Evolutionary conservation across 179 eudicot species (phyloP), one percentile per base, ranked within the genome.

Genomic region (Beta macrorhiza): DNA sequence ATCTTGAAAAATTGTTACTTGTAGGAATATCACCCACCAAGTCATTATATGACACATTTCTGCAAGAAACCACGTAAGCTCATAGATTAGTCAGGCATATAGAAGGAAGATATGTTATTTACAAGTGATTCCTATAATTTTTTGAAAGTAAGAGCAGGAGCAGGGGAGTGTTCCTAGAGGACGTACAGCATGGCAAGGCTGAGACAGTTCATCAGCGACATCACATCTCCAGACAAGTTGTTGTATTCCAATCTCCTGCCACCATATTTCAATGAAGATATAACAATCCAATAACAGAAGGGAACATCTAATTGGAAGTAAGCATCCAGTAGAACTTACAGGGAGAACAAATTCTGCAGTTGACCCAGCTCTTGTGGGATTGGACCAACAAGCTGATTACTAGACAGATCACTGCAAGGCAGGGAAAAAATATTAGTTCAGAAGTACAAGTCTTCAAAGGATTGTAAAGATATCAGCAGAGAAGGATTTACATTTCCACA

Each of bases 11-110:
- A 86, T 97, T 97, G 78, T 95, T 94, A 82, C 93, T 89, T 2
- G 92, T 81, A 42, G 98, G 98, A 78, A 97, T 86, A 82, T 85
- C 82, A 56, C 98, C 99, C 77, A 80, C 83, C 57, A 97, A 90
- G 80, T 92, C 87, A 81, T 97, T 97, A 81, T 91, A 95, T 2
- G 99, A 97, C 20, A 95, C 97, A 82, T 97, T 97, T 68, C 99
- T 97, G 91, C 85, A 84, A 71, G 22, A 68, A 78, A 53, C 17
- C 37, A 52, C 14, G 22, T 20, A 22, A 63, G 1, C 42, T 37
- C 3, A 37, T 19, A 12, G 0, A 11, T 64, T 49, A 69, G 55
- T 49, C 37, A 37, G 47, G 17, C 2, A 37, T 7, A 68, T 11
- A 52, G 16, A 4, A 25, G 11, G 45, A 15, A 63, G 17, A 1